Conservation (phyloP, 192 early-diverging fungal species). For the Podila epicladia region DNA sequence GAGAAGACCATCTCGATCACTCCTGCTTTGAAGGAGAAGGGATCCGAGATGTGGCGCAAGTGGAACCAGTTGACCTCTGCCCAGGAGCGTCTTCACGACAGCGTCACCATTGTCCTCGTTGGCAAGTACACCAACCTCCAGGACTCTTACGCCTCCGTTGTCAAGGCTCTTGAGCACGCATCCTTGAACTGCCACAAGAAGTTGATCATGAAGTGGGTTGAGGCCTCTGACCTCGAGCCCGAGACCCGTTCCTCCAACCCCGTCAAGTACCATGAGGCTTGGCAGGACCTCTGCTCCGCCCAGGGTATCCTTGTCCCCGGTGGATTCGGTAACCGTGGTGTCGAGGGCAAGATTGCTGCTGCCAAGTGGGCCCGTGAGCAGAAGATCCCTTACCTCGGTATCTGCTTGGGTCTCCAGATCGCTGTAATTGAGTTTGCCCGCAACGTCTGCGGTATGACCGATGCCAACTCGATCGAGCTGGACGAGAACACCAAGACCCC, state of each 20-base stretch:
- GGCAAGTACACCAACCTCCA: slow-evolving; percentile 98
- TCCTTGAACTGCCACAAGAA: slow-evolving; percentile 86
- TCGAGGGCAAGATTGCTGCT: slow-evolving; percentile 95
- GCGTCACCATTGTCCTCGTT: slow-evolving; percentile 89
- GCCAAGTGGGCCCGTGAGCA: slow-evolving; percentile 98
- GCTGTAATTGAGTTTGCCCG: slow-evolving; percentile 98
- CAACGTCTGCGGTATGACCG: slow-evolving; percentile 83
- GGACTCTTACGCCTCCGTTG: slow-evolving; percentile 97
- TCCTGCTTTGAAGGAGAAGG: slow-evolving; percentile 64
- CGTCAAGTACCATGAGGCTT: slow-evolving; percentile 95
- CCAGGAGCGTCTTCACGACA: slow-evolving; percentile 81
- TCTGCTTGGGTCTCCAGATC: slow-evolving; percentile 97
- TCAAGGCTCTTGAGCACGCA: slow-evolving; percentile 97
- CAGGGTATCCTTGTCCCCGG: slow-evolving; percentile 97
- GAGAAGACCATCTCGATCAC: slow-evolving; percentile 60
- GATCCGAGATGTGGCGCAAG: slow-evolving; percentile 76
- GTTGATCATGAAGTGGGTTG: slow-evolving; percentile 90
- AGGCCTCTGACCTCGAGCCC: slow-evolving; percentile 91
- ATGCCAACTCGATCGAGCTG: slow-evolving; percentile 90
- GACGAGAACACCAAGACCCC: slow-evolving; percentile 73
- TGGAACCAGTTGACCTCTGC: slow-evolving; percentile 88
- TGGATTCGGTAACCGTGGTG: slow-evolving; percentile 96
- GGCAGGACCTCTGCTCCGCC: slow-evolving; percentile 88
- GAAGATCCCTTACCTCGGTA: slow-evolving; percentile 95
- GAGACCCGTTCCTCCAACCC: slow-evolving; percentile 79